Base-by-base conservation (phyloP, 352 stramenopile genomes). In the Phytophthora cryptogea region DNA sequence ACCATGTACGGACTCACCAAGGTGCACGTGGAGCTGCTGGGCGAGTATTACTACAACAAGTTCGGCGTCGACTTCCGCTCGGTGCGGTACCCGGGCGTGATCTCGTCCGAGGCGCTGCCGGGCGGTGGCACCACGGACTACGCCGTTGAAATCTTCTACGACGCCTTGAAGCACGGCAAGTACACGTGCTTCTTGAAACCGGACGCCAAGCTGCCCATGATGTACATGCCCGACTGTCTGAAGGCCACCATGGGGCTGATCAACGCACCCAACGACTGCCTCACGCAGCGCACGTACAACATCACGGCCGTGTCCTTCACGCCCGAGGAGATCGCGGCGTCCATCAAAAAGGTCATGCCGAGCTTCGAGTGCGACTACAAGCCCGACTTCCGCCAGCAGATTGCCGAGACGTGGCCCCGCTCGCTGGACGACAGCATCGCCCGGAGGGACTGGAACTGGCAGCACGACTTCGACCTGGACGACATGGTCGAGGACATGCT, bases 1-100 rank as follows among this genome's bases (percentile, higher is more conserved):
- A 97, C 91, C 33, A 95, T 97, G 82, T 93, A 93, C 43, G 91
- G 91, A 45, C 90, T 97, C 56, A 97, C 88, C n/a, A 97, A 97
- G 58, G 78, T 97, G 37, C 88, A 96, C 53, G 54, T 94, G 20
- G 90, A 97, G 70, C 77, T 97, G 40, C 68, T 97, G 41, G 90
- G 90, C 54, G 85, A 96, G 67, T 97, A 97, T 72, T 97, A 97
- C 78, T 74, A 96, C 74, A 59, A 90, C n/a, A 93, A 90, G 54
- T 96, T 93, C 52, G 90, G 88, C 44, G 78, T 97, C 0, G 91
- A 97, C 74, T 97, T 97, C 68, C 88, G 91, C 41, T 96, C 88
- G 45, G 77, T 97, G 52, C 79, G 91, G 33, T 97, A 97, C 68
- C 91, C 91, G 4, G 91, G 91, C 32, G 86, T 97, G 49, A 95